phyloP scores from a whole-genome alignment of 441 rosid species.

The Syzygium syzygioides region DNA sequence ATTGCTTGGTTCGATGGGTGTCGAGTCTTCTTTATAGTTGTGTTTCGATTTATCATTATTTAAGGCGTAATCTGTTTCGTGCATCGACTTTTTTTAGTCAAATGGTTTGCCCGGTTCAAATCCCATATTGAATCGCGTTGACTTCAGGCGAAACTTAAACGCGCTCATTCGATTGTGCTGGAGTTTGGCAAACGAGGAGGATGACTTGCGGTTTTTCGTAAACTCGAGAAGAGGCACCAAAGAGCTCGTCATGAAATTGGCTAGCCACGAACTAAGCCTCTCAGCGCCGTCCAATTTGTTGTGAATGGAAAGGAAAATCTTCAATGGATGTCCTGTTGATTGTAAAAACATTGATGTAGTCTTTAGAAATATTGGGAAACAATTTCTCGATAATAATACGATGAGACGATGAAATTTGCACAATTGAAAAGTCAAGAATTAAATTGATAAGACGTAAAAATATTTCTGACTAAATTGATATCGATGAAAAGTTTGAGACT shows the following conservation, averaged over 20 bases:
- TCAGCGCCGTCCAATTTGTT: neutral
- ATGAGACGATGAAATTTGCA: no score
- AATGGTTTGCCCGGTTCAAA: neutral
- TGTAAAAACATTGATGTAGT: fast-evolving
- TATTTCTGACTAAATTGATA: no score
- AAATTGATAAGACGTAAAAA: no score
- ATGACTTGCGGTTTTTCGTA: neutral
- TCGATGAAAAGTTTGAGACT: no score
- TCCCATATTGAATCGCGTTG: neutral
- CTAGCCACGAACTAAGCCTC: neutral
- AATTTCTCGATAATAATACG: neutral
- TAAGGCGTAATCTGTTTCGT: neutral
- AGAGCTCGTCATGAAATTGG: neutral
- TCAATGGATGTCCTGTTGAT: neutral
- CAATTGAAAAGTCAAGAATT: no score
- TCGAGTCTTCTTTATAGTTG: neutral
- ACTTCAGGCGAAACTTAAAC: neutral
- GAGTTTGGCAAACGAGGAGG: neutral
- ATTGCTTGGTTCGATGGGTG: neutral
- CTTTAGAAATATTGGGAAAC: neutral
- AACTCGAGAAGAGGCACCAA: neutral
- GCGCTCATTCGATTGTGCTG: no score
- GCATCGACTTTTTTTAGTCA: neutral
- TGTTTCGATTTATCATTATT: neutral
- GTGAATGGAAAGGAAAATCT: neutral